Conservation (phyloP, 1,284 basidiomycete species). For the Ganoderma sinense region DNA sequence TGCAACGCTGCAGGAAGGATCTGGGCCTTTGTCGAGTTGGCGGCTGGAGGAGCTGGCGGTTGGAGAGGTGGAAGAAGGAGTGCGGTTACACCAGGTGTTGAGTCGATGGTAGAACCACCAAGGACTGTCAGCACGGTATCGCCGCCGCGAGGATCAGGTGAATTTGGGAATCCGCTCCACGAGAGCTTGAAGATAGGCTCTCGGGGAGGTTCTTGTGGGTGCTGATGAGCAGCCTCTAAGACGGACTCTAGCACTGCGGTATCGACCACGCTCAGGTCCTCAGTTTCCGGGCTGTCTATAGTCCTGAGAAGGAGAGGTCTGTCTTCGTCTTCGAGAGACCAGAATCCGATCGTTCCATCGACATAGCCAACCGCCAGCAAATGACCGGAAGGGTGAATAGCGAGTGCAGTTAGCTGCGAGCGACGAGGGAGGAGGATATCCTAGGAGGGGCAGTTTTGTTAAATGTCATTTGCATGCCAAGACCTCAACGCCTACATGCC, state of each 20-base stretch:
- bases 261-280: conserved; percentile 62
- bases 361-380: conserved; percentile 77
- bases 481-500: conserved; percentile 41
- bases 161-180: conserved; percentile 82
- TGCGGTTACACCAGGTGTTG: conserved; percentile 73
- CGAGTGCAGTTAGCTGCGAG: conserved; percentile 76
- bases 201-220: conserved; percentile 41
- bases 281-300: conserved; percentile 50
- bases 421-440: conserved; percentile 76
- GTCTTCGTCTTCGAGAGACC: conserved; percentile 85
- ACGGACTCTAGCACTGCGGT: conserved; percentile 52
- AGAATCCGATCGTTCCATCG: conserved; percentile 91
- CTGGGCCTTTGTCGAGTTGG: conserved; percentile 43
- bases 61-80: conserved; percentile 79
- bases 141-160: conserved; percentile 67
- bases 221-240: conserved; percentile 38
- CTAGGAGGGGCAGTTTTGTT: conserved; percentile 40
- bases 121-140: conserved; percentile 80
- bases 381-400: conserved; percentile 75
- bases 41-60: conserved; percentile 61
- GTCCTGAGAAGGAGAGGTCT: conserved; percentile 85
- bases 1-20: conserved; percentile 16
- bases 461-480: neutral
- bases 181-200: conserved; percentile 92
- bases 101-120: conserved; percentile 70